Base-by-base conservation (phyloP, 179 eudicot genomes). In the Beta corolliflora region DNA sequence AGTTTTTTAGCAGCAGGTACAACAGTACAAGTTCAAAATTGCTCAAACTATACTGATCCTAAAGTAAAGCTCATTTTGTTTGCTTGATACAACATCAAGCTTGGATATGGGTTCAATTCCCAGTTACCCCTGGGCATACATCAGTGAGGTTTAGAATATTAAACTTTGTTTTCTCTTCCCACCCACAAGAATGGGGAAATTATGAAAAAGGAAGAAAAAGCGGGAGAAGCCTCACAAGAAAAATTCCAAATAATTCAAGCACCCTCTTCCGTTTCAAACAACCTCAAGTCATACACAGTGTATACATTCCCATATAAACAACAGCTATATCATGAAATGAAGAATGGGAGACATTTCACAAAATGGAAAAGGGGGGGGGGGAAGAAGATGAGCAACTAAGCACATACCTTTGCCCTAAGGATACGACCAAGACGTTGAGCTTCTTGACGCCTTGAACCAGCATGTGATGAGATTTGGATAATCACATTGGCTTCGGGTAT, bases 391-490 rank as follows among this genome's bases (percentile, higher is more conserved):
- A n/a, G 29, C 31, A 31, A 64, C 50, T 64, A 31, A 16, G 68
- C 48, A 72, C 83, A 72, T 73, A 94, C 99, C 97, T 96, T 96
- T 15, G 99, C 99, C 89, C 99, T 94, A 81, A 96, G 98, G 93
- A 96, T 96, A 92, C 99, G 99, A 77, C 99, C 99, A 85, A 96
- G 99, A 54, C 99, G 95, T 77, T 94, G 99, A 80, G 99, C 99
- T 90, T 96, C 98, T 92, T 96, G 99, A 91, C 99, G 98, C 84
- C 99, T 93, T 82, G 99, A 96, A 89, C 99, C 99, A 81, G 99
- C 98, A 83, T 96, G 99, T 15, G 99, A 96, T 23, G 99, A 96
- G 81, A 96, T 96, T 82, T 96, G 99, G 73, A 96, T 96, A n/a
- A 96, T 96, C 85, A 96, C 98, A 92, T 96, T 96, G 73, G 99